A percentile compares a stretch with the other conserved stretches of the same genome.
Conservation (phyloP, 345 rosid genomes). For the Trapa bicornis region DNA sequence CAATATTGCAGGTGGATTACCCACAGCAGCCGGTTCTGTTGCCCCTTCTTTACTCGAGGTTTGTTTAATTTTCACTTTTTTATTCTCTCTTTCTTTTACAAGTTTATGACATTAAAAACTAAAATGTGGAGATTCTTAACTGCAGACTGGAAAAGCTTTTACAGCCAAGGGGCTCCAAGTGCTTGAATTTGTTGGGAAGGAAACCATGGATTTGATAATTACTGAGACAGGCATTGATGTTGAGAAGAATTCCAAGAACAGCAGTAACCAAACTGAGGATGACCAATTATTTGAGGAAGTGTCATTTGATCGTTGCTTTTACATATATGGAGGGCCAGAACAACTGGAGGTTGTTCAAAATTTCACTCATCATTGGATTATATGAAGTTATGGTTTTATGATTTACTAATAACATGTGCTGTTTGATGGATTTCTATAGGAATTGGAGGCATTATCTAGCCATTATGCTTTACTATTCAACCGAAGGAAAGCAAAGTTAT, state of each 20-base stretch:
- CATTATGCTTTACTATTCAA: slow-evolving; percentile 73
- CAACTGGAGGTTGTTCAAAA: slow-evolving; percentile 65
- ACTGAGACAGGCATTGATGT: slow-evolving; percentile 68
- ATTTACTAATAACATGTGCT: slow-evolving; percentile 7
- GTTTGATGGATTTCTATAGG: slow-evolving; percentile 32
- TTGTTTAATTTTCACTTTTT: slow-evolving; percentile 11
- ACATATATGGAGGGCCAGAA: slow-evolving; percentile 98
- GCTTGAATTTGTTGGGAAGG: slow-evolving; percentile 91
- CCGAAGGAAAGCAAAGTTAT: slow-evolving; percentile 72
- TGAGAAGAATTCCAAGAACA: slow-evolving; percentile 39
- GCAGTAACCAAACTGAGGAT: slow-evolving; percentile 31
- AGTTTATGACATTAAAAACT: neutral
- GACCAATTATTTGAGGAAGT: slow-evolving; percentile 80
- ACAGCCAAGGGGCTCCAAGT: slow-evolving; percentile 94
- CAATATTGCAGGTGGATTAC: slow-evolving; percentile 46
- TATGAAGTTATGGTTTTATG: neutral
- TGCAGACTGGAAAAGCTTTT: slow-evolving; percentile 87
- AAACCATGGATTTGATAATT: slow-evolving; percentile 83
- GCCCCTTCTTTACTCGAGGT: slow-evolving; percentile 91
- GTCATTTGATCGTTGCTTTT: slow-evolving; percentile 94
- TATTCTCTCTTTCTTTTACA: neutral
- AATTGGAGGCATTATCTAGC: slow-evolving; percentile 81
- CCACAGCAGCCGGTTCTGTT: slow-evolving; percentile 47
- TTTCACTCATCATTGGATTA: slow-evolving; percentile 9
- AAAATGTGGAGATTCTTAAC: neutral